Base-by-base conservation (phyloP, 2,329 filamentous ascomycete species). In the Lecanosticta acicola region DNA sequence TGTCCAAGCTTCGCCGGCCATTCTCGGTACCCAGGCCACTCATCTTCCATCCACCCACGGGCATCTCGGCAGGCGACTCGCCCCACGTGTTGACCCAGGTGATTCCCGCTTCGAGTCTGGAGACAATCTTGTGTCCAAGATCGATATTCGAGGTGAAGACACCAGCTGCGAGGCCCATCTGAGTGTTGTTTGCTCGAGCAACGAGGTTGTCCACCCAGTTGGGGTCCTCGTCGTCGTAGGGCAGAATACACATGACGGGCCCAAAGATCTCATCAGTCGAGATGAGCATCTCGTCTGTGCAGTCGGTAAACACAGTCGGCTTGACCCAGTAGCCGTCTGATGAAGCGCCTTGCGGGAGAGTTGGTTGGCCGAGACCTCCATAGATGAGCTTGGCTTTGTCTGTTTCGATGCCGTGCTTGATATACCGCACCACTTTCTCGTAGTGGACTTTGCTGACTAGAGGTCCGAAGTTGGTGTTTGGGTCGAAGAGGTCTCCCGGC, bases 11-110 rank as follows among this genome's bases (percentile, higher is more conserved):
- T 59, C 78, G 80, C 48, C 81, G 74, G 3, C 88, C 89, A 65
- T 95, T 95, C 74, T 94, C 88, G 1, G 94, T 82, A 0, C 88
- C 88, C 8, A 94, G 70, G 26, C 89, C 89, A 63, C 87, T 94
- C 75, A 85, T 77, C 73, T 94, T 94, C 89, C 88, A 94, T 0
- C 88, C 88, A 8, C 88, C 88, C 0, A 94, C 88, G 2, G 85
- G 84, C 89, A 94, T 94, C 72, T 94, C 88, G 0, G 89, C 87
- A 0, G 88, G 88, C 39, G 79, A 84, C 71, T 94, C 88, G n/a
- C 89, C 88, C 89, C 89, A 94, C 0, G 86, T 89, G 66, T 94
- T 94, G 42, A 94, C 76, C 88, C 88, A 94, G 1, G 87, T 94
- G 60, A 94, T 94, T 26, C 88, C 88, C 0, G 87, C 87, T 62